phyloP scores from a whole-genome alignment of 192 early-diverging fungal species.

The Rhizoclosmatium sp. region DNA sequence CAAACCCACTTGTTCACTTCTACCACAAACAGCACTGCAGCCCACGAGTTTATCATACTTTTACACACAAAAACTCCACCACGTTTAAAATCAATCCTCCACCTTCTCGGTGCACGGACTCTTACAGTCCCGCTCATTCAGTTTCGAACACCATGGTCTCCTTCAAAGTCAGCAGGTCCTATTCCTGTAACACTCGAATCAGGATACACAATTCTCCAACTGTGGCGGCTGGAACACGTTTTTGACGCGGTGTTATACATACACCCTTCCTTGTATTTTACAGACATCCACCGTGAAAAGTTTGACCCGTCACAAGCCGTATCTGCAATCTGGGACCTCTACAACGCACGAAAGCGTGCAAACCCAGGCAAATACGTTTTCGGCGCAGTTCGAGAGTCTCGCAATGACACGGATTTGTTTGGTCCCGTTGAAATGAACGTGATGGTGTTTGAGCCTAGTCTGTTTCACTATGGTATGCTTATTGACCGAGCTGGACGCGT shows the following conservation, averaged over 20 bases:
- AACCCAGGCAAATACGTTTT: background rate
- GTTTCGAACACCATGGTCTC: background rate
- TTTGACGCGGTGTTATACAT: background rate
- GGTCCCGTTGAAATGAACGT: background rate
- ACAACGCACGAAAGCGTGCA: background rate
- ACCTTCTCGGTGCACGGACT: background rate
- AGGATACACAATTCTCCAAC: background rate
- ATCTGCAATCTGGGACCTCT: background rate
- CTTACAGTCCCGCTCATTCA: background rate
- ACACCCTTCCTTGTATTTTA: background rate
- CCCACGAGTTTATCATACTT: background rate
- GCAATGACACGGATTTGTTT: background rate
- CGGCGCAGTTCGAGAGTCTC: background rate
- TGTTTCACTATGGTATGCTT: background rate
- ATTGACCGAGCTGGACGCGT: background rate
- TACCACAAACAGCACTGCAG: background rate
- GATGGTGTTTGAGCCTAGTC: background rate
- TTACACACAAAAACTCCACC: background rate
- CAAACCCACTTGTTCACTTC: slow-evolving; percentile 2
- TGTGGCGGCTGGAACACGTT: background rate
- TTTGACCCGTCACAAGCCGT: background rate
- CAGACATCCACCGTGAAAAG: background rate
- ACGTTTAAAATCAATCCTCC: background rate
- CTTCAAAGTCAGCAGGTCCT: background rate
- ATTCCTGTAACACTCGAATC: background rate